Conservation (phyloP, 495 filamentous ascomycete genomes). For the Penicillium ucsense region DNA sequence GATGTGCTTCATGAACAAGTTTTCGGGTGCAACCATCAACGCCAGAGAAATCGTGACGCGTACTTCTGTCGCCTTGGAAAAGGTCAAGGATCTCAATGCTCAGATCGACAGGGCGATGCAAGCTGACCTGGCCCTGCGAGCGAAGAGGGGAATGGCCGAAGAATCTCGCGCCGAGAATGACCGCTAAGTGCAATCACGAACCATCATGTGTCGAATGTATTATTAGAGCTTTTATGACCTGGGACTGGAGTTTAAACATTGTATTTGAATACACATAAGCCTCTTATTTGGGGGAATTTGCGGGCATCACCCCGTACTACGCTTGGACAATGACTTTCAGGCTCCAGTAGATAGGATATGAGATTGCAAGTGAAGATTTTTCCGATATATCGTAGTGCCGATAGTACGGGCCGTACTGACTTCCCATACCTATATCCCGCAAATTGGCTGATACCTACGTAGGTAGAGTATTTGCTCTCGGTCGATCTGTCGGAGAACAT, state of each 20-base stretch:
- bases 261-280: background rate
- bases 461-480: too few relatives aligned
- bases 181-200: slow-evolving; percentile 15
- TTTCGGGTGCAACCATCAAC: slow-evolving; percentile 70
- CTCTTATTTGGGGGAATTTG: too few relatives aligned
- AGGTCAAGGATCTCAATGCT: slow-evolving; percentile 68
- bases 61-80: slow-evolving; percentile 56
- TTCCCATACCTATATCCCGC: too few relatives aligned
- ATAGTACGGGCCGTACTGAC: too few relatives aligned
- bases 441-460: too few relatives aligned
- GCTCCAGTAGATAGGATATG: too few relatives aligned
- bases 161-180: slow-evolving; percentile 82
- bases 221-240: slow-evolving; percentile 16
- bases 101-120: slow-evolving; percentile 62
- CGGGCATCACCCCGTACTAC: too few relatives aligned
- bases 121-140: slow-evolving; percentile 63
- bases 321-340: too few relatives aligned
- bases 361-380: too few relatives aligned
- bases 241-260: slow-evolving; percentile 13
- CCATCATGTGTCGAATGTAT: slow-evolving; percentile 9
- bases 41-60: slow-evolving; percentile 66
- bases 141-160: slow-evolving; percentile 64
- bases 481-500: too few relatives aligned
- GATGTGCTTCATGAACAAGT: slow-evolving; percentile 83
- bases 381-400: too few relatives aligned